phyloP scores from a whole-genome alignment of 768 basidiomycete species.

The Collybiopsis confluens region DNA sequence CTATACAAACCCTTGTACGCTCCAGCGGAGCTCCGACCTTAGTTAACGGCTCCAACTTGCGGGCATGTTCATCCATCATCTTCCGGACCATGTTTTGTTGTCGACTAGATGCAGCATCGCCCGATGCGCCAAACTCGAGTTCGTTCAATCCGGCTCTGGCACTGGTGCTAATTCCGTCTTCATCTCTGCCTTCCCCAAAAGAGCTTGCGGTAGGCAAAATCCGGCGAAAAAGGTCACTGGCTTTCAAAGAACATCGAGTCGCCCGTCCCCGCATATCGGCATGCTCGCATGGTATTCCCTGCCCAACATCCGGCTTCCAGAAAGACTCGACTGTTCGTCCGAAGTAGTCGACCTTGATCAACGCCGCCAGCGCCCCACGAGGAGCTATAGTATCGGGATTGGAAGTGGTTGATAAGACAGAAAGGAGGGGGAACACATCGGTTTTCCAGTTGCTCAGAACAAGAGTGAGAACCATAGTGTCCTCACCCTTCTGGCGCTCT shows the following conservation, averaged over 20 bases:
- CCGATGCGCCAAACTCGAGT: neutral
- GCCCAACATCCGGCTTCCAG: conserved; percentile 15
- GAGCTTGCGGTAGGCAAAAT: neutral
- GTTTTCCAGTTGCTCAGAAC: conserved; percentile 10
- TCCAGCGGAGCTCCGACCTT: conserved; percentile 11
- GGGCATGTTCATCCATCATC: neutral
- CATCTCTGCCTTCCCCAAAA: neutral
- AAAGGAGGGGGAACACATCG: conserved; percentile 11
- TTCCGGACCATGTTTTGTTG: neutral
- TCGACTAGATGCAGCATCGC: neutral
- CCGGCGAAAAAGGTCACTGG: conserved; percentile 4
- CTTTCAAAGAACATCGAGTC: conserved; percentile 8
- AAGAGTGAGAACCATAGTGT: conserved; percentile 2
- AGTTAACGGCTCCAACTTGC: neutral
- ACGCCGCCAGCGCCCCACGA: conserved; percentile 11
- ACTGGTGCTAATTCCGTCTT: neutral
- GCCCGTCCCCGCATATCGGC: conserved; percentile 7
- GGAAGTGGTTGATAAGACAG: neutral
- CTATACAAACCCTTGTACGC: conserved; percentile 11
- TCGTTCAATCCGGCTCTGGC: neutral
- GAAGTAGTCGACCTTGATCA: conserved; percentile 7
- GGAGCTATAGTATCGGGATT: conserved; percentile 3
- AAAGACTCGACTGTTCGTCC: conserved; percentile 13
- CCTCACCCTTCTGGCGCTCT: neutral
- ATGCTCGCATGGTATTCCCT: conserved; percentile 15